Base-by-base conservation (phyloP, 257 asterid species). In the Cinchona pubescens region DNA sequence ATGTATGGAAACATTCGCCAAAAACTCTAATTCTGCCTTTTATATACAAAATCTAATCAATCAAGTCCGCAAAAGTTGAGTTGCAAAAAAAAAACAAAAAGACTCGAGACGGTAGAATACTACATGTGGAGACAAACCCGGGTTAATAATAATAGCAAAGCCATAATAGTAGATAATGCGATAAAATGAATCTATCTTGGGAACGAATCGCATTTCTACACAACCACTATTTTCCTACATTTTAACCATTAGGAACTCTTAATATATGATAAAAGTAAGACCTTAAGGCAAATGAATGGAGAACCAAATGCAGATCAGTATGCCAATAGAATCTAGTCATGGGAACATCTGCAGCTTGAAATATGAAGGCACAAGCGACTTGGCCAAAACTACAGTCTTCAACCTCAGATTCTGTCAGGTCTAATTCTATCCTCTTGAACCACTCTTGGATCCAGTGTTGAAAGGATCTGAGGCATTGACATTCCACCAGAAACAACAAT, bases 401-500 rank as follows among this genome's bases (percentile, higher is more conserved):
- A 18, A 37, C 62, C 65, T 79, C 71, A 63, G 68, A 66, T 68
- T 79, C 83, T 68, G 49, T 78, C 85, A 38, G 86, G 64, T 79
- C 83, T 74, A 32, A 76, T 76, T 65, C 87, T 81, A 75, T 81
- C 80, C 68, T 51, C 75, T 72, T 69, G 80, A 53, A 53, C 70
- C 30, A 55, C 67, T 67, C 79, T 74, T 27, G 87, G 79, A 23
- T 83, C 90, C 73, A 82, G 49, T 0, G 87, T 86, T 1, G 87
- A 83, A 12, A 86, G 78, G 69, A 81, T 79, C 74, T 83, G 86
- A 2, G 87, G 90, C 90, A 83, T 86, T 29, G 90, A 83, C 90
- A 86, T 83, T 40, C 90, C 90, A 73, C 90, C 90, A 46, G 90
- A 83, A 62, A 86, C 87, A 45, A 86, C 87, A 42, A 83, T 81